A percentile compares a stretch with the other conserved stretches of the same genome.
phyloP scores from a whole-genome alignment of 208 protist genomes.

The Acanthamoeba culbertsoni region DNA sequence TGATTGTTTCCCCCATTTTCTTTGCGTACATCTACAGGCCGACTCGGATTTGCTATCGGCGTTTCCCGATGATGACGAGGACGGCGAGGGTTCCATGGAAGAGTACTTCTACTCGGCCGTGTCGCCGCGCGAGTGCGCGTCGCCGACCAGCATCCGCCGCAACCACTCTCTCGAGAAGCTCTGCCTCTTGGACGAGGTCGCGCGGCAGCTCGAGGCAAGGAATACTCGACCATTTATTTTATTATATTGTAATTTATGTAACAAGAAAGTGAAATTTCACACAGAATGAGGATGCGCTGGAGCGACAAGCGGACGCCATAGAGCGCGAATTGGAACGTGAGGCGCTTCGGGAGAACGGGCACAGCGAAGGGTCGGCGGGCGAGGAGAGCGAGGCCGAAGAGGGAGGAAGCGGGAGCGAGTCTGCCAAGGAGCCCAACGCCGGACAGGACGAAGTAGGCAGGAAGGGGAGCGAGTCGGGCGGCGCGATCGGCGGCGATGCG shows the following conservation, averaged over 20 bases:
- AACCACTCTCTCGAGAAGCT: conserved; percentile 11
- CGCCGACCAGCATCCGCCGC: neutral
- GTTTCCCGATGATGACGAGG: conserved; percentile 16
- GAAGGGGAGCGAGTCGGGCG: neutral
- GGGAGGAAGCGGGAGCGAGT: too few relatives aligned
- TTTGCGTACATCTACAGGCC: neutral
- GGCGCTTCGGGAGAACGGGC: neutral
- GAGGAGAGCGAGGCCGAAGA: neutral
- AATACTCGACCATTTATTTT: neutral
- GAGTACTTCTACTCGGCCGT: conserved; percentile 40
- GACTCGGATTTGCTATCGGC: neutral
- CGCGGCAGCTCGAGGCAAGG: neutral
- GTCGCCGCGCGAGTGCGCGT: neutral
- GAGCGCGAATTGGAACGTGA: neutral
- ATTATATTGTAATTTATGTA: neutral
- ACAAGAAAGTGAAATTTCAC: neutral
- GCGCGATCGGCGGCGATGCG: neutral
- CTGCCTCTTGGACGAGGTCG: neutral
- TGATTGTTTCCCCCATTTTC: neutral
- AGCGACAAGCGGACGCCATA: neutral
- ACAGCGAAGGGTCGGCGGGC: neutral
- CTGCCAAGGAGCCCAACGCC: too few relatives aligned
- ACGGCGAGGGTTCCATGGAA: conserved; percentile 16
- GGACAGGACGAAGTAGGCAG: neutral
- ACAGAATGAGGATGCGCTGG: neutral